Evolutionary conservation across 768 basidiomycete genomes (phyloP), one percentile per base, ranked within the genome.

Genomic region (Suillus brevipes): DNA sequence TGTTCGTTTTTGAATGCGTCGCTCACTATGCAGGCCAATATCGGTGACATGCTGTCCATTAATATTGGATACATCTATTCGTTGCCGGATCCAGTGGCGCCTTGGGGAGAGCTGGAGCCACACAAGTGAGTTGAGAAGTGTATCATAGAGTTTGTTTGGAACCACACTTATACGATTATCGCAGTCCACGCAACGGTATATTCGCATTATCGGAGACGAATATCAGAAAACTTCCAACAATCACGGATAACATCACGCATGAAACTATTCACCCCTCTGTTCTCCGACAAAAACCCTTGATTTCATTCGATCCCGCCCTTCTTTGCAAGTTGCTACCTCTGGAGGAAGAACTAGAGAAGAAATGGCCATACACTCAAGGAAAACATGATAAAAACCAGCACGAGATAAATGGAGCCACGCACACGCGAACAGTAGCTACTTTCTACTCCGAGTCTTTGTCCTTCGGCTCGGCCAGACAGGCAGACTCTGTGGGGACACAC

Each of bases 231-330:
- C 69, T 88, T 34, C 88, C 89, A 2, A 81, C 77, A 1, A 55
- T 67, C 13, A 74, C 78, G 0, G 73, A 86, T 65, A 69, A 81
- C 28, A 65, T 80, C 4, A 89, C 89, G 0, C 80, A 85, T 57
- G 89, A 91, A 75, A 80, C 73, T 0, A 83, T 90, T 43, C 89
- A 90, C 67, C 76, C 83, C 5, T 90, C 89, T 16, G 87, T 86
- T 2, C 69, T 85, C 43, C 69, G 74, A 20, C 67, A 88, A 37
- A 68, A 65, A 18, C 67, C 73, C 18, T 73, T 71, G 16, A 59
- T 89, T 25, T 69, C 73, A 49, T 71, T 76, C n/a, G 72, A 85
- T 64, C 84, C 84, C 2, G 71, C 74, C 7, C 67, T 89, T 4
- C 67, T 90, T 18, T 73, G 68, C 52, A 6, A 70, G 7, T 77